Conservation (phyloP, 2,329 filamentous ascomycete genomes). For the Calonectria ilicicola region DNA sequence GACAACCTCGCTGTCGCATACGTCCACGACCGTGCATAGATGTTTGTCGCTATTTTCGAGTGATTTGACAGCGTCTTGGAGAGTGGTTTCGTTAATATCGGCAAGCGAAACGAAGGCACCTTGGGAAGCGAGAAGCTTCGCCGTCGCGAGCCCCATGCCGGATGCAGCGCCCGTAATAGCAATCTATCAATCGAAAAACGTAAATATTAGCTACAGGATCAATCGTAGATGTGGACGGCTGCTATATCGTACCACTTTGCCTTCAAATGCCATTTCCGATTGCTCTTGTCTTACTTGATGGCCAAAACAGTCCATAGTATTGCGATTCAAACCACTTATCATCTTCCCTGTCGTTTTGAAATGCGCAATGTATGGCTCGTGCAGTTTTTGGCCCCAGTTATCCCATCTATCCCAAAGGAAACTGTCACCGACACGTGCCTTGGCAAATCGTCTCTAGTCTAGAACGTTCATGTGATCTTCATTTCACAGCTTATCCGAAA, state of each 20-base stretch:
- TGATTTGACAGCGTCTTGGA: background rate
- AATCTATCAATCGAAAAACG: background rate
- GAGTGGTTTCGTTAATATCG: background rate
- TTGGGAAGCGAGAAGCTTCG: background rate
- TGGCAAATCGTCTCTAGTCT: too few species aligned
- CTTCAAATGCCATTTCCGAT: background rate
- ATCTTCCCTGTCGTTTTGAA: background rate
- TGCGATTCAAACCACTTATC: background rate
- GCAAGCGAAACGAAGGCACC: background rate
- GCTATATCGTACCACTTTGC: background rate
- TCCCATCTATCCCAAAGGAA: background rate
- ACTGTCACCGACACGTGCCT: background rate
- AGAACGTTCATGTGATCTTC: too few species aligned
- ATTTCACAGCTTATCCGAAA: too few species aligned
- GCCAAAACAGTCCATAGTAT: background rate
- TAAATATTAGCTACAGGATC: background rate
- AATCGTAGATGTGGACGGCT: too few species aligned
- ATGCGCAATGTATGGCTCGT: background rate
- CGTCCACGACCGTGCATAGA: conserved; percentile 20
- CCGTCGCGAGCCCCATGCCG: background rate
- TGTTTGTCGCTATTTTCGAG: background rate
- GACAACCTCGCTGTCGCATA: conserved; percentile 26
- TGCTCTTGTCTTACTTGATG: background rate
- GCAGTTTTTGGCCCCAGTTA: background rate
- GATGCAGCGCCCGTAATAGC: background rate